Base-by-base conservation (phyloP, 495 filamentous ascomycete species). In the Penicillium goetzii region DNA sequence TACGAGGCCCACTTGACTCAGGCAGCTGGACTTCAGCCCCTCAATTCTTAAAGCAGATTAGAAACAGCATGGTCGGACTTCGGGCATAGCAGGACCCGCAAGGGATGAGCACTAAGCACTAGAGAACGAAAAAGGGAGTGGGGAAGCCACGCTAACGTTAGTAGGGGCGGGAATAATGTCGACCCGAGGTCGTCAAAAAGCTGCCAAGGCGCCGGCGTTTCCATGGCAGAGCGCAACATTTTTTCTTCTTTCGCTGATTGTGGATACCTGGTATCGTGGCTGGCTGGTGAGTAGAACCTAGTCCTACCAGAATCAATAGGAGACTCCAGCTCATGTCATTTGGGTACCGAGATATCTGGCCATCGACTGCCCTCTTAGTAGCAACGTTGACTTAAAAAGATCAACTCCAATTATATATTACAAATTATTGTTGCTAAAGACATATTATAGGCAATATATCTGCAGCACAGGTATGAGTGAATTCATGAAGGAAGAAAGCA, bases 1-100 rank as follows among this genome's bases (percentile, higher is more conserved):
- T 51, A 51, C 47, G 47, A 51, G 47, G 25, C 15, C 7, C 47
- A 17, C n/a, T n/a, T 21, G 47, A 51, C 25, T 51, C 47, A 26
- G 47, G 26, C 23, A 51, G 12, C 25, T 30, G 47, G 7, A 30
- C 25, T 50, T 15, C 25, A 30, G 19, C 41, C 41, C 41, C 41
- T 47, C 41, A 23, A 47, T 23, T 21, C 41, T 23, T 45, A 23
- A 2, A 21, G 4, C n/a, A 45, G 2, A 3, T 30, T 30, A 3
- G 28, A 30, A 40, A 23, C 11, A 4, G 25, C 43, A 47, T 51
- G 1, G 25, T 10, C 47, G 47, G 47, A 30, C 8, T 51, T 51
- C 47, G 12, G 47, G 25, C 26, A 12, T 30, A 19, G 14, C 12
- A 10, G 25, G n/a, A n/a, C 30, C 47, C 25, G 4, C 47, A 30